Conservation (phyloP, 148 eudicot species). For the Rhododendron mucronatum region DNA sequence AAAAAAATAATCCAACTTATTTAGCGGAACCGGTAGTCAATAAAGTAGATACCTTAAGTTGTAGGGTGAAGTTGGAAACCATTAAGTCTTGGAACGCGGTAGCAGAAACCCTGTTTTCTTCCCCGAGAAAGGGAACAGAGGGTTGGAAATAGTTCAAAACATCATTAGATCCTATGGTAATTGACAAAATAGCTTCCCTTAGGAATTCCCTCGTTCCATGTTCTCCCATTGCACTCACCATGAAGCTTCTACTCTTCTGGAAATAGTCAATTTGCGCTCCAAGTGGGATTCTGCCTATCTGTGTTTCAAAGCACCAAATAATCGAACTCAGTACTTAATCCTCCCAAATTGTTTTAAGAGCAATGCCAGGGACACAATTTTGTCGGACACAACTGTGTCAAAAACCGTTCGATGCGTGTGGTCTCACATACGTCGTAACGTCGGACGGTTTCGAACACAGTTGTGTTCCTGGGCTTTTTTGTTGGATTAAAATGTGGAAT, state of each 20-base stretch:
- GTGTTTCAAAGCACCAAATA: not conserved
- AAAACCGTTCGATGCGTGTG: not conserved
- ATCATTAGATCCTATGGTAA: conserved; percentile 62
- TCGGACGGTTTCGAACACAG: no score
- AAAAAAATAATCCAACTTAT: no score
- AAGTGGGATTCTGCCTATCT: conserved; percentile 55
- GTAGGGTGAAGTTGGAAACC: conserved; percentile 55
- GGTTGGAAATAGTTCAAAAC: conserved; percentile 49
- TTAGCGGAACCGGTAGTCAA: no score
- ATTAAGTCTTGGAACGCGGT: conserved; percentile 38
- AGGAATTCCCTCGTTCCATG: conserved; percentile 19
- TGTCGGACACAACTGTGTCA: not conserved
- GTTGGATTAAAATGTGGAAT: not conserved
- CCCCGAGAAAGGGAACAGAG: conserved; percentile 31
- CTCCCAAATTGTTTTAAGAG: no score
- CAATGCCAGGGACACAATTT: not conserved
- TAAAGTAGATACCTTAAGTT: conserved; percentile 70
- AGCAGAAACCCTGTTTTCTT: conserved; percentile 31
- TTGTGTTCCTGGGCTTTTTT: not conserved
- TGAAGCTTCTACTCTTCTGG: conserved; percentile 38
- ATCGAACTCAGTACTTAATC: not conserved
- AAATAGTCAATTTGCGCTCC: conserved; percentile 44
- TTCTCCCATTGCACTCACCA: conserved; percentile 42
- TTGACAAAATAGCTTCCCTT: conserved; percentile 38
- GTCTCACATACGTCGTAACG: not conserved